Evolutionary conservation across 2,329 filamentous ascomycete species (phyloP), one percentile per base, ranked within the genome.

Genomic region (Claviceps paspali): DNA sequence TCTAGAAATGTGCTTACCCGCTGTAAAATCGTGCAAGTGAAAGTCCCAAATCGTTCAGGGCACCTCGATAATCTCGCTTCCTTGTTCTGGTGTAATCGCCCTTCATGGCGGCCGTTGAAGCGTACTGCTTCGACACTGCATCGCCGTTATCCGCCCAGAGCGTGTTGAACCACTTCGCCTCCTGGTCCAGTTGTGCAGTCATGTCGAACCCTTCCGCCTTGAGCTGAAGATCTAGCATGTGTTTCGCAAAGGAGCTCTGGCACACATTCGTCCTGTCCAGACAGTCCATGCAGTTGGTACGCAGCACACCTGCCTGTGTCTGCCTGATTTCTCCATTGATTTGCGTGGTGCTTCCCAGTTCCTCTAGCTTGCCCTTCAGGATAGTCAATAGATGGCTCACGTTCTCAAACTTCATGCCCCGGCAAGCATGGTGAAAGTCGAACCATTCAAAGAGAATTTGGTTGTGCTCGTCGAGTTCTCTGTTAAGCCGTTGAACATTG

Each of bases 241-340:
- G 76, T 50, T 85, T 82, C 5, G 75, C 91, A 53, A 87, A 87
- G 0, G 86, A 91, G 51, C 84, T 93, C 57, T 96, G 88, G 29
- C 87, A 86, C 17, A 98, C 87, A 47, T 96, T 96, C 2, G 91
- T 98, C 17, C 91, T 76, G 54, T 98, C 91, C 8, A 98, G 64
- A 49, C 91, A 98, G 52, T 98, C 91, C 91, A 98, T 96, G 57
- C 91, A 98, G 52, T 98, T 98, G 2, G 86, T 95, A 39, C 91
- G 72, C n/a, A 96, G 56, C 6, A 93, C 73, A 1, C 87, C 87
- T 19, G 63, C 67, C 53, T 95, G 87, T 33, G 53, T 62, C 4
- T 52, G 47, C 12, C 58, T 47, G 11, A 70, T 41, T 22, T 57
- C 52, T 2, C 65, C 67, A 14, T 63, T 57, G 10, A 57, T 49